Percentiles rank a stretch among this genome's conserved stretches.
phyloP scores from a whole-genome alignment of 176 grass and related monocot genomes.

The Metroxylon sagu region DNA sequence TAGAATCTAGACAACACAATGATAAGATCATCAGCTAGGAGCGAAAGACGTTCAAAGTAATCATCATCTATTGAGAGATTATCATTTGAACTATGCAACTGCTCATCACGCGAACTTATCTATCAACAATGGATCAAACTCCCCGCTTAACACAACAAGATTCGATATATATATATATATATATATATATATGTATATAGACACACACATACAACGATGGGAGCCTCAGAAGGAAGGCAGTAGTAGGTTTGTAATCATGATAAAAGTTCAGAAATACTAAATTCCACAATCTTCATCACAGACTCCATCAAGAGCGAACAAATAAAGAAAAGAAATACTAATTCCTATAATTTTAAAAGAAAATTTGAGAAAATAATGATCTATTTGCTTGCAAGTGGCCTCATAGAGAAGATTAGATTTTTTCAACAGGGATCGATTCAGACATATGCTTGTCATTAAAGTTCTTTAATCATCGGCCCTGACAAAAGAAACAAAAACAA shows the following conservation, averaged over 20 bases:
- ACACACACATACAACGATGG: no score
- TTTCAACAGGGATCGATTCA: slow-evolving; percentile 23
- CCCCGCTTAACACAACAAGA: no score
- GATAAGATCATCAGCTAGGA: slow-evolving; percentile 67
- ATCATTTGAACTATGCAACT: slow-evolving; percentile 99
- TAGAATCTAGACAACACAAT: no score
- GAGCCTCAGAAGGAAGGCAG: slow-evolving; percentile 82
- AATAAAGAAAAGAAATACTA: background rate
- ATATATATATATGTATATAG: background rate
- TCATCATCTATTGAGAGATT: slow-evolving; percentile 42
- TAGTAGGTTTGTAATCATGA: background rate
- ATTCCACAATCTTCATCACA: slow-evolving; percentile 41
- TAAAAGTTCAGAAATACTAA: slow-evolving; percentile 28
- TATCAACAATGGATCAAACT: background rate
- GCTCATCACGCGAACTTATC: slow-evolving; percentile 51
- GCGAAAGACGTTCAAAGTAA: slow-evolving; percentile 77
- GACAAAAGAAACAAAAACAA: background rate
- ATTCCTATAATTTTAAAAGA: background rate
- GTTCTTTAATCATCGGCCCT: slow-evolving; percentile 16
- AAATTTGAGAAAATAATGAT: background rate
- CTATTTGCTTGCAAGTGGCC: background rate
- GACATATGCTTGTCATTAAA: slow-evolving; percentile 30
- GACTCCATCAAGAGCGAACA: background rate
- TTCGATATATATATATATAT: background rate
- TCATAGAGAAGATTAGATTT: slow-evolving; percentile 36